Evolutionary conservation across 495 filamentous ascomycete genomes (phyloP).

Genomic region (Neurospora pannonica): DNA sequence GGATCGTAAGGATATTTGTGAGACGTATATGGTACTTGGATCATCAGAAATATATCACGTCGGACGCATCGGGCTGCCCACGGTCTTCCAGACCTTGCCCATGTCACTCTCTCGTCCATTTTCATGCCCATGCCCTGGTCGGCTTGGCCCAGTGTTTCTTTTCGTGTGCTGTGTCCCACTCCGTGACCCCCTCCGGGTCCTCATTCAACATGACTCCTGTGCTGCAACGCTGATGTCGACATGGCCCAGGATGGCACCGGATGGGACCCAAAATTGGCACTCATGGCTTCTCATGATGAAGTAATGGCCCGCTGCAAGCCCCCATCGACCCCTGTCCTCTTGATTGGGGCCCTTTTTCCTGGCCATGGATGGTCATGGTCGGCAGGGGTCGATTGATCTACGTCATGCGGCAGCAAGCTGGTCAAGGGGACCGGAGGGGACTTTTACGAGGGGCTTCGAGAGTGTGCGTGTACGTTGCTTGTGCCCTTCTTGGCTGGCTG

Average conservation of each 20-base stretch:
- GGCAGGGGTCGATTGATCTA: conserved; percentile 2
- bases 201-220: background rate
- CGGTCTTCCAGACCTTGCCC: background rate
- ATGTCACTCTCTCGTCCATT: background rate
- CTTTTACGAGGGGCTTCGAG: background rate
- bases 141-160: background rate
- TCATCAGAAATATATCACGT: background rate
- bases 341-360: background rate
- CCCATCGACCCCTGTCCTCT: background rate
- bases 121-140: background rate
- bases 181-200: background rate
- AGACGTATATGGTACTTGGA: background rate
- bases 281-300: background rate
- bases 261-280: background rate
- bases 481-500: background rate
- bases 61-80: background rate
- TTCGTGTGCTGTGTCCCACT: background rate
- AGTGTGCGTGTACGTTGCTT: background rate
- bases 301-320: background rate
- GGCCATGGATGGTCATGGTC: background rate
- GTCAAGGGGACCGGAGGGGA: background rate
- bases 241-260: background rate
- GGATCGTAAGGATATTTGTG: background rate
- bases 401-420: conserved; percentile 3
- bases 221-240: background rate